A percentile compares a stretch with the other conserved stretches of the same genome.
Evolutionary conservation across 2,329 filamentous ascomycete genomes (phyloP).

Genomic region (Aureobasidium sp.): DNA sequence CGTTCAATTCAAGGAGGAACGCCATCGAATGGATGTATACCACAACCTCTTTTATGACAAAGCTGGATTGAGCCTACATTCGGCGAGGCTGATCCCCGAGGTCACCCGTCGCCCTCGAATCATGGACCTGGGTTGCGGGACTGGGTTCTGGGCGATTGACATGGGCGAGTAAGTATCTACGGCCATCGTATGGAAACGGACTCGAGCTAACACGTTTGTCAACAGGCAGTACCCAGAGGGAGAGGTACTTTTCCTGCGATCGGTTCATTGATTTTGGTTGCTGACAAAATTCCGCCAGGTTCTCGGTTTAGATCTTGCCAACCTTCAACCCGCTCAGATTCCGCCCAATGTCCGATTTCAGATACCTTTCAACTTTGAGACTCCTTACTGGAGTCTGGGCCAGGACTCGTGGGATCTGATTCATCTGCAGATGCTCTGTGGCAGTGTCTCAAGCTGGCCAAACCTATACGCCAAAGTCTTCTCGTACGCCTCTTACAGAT

Average conservation of each 20-base stretch:
- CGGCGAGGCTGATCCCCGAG: slow-evolving; percentile 6
- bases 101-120: slow-evolving; percentile 36
- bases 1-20: slow-evolving; percentile 8
- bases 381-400: slow-evolving; percentile 55
- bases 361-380: slow-evolving; percentile 67
- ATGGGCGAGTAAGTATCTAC: slow-evolving; percentile 59
- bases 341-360: slow-evolving; percentile 60
- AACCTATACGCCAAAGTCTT: slow-evolving; percentile 63
- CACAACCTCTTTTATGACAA: slow-evolving; percentile 14
- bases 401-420: slow-evolving; percentile 72
- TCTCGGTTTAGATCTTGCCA: slow-evolving; percentile 51
- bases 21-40: slow-evolving; percentile 14
- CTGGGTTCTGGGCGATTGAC: slow-evolving; percentile 84
- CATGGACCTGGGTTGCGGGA: slow-evolving; percentile 69
- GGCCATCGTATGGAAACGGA: not conserved
- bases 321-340: slow-evolving; percentile 55
- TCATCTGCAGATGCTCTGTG: slow-evolving; percentile 69
- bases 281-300: slow-evolving; percentile 30
- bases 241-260: slow-evolving; percentile 31
- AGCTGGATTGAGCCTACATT: slow-evolving; percentile 12
- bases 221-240: slow-evolving; percentile 43
- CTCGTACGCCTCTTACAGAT: slow-evolving; percentile 38
- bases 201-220: not conserved
- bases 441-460: slow-evolving; percentile 69
- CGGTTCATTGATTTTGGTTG: not conserved